These are phyloP conservation scores for Collybiopsis confluens DNA, from an alignment of 768 basidiomycete genomes.

Conservation along the genomic window DNA sequence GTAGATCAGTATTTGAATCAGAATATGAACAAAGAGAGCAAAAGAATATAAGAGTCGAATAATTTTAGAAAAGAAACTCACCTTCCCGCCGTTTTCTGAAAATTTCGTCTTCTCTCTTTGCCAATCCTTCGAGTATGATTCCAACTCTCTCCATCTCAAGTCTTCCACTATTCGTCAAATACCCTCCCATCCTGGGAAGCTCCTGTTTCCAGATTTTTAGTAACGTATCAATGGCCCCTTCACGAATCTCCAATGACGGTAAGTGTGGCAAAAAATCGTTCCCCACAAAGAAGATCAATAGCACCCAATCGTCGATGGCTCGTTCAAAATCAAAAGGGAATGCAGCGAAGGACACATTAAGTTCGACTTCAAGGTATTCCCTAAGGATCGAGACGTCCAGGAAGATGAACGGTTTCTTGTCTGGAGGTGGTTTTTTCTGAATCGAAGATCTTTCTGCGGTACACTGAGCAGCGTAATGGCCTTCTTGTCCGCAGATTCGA, in stretches of 20 bases:
- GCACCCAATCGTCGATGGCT: conserved; percentile 99
- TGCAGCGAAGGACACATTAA: conserved; percentile 69
- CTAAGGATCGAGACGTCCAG: conserved; percentile 93
- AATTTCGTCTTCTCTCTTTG: conserved; percentile 93
- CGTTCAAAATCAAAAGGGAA: conserved; percentile 93
- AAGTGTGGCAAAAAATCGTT: conserved; percentile 99
- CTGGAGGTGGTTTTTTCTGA: conserved; percentile 62
- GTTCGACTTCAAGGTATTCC: conserved; percentile 97
- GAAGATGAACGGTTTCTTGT: conserved; percentile 98
- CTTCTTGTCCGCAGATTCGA: conserved; percentile 90
- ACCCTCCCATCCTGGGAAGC: conserved; percentile 94
- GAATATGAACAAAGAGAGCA: conserved; percentile 11
- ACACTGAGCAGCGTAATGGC: conserved; percentile 95
- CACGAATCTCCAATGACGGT: conserved; percentile 96
- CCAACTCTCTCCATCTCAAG: conserved; percentile 83
- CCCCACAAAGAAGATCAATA: conserved; percentile 99
- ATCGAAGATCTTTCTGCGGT: conserved; percentile 71
- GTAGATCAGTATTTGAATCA: conserved; percentile 13
- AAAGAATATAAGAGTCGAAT: conserved; percentile 5
- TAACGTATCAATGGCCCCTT: conserved; percentile 97
- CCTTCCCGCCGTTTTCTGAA: conserved; percentile 90
- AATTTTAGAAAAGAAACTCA: conserved; percentile 36
- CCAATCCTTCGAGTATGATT: conserved; percentile 93
- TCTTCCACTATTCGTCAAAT: conserved; percentile 89
- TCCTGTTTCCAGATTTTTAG: conserved; percentile 94